Conservation (phyloP, 2,329 filamentous ascomycete species). For the Xylaria digitata region DNA sequence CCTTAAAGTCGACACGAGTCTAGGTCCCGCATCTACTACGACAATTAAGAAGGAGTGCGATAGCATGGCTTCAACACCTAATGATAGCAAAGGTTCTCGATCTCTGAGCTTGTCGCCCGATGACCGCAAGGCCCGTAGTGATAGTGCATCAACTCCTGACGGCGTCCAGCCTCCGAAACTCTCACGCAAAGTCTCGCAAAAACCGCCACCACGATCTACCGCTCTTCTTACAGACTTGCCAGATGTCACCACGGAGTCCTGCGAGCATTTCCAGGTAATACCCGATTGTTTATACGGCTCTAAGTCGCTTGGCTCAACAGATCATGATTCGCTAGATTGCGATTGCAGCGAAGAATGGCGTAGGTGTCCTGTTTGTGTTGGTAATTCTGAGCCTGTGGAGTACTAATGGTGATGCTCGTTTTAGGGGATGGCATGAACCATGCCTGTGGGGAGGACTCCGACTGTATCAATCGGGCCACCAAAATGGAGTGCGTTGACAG, state of each 20-base stretch:
- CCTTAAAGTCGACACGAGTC: conserved; percentile 58
- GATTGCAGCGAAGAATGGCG: conserved; percentile 96
- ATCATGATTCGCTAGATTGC: conserved; percentile 91
- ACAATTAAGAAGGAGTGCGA: conserved; percentile 55
- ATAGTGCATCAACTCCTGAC: conserved; percentile 61
- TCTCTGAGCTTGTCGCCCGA: conserved; percentile 59
- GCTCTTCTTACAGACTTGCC: conserved; percentile 79
- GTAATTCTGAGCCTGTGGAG: conserved; percentile 34
- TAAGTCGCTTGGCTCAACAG: conserved; percentile 89
- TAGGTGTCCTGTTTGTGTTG: conserved; percentile 63
- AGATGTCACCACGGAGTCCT: conserved; percentile 82
- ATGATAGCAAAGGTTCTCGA: conserved; percentile 54
- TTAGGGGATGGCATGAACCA: conserved; percentile 74
- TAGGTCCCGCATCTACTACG: conserved; percentile 38
- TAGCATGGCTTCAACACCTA: conserved; percentile 55
- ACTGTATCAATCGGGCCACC: conserved; percentile 97
- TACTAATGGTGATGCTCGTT: conserved; percentile 40
- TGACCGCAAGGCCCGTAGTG: conserved; percentile 59
- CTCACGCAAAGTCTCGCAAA: conserved; percentile 79
- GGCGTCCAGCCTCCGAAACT: conserved; percentile 73
- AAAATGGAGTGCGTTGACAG: conserved; percentile 93
- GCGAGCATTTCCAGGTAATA: conserved; percentile 81
- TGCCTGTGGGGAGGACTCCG: conserved; percentile 94
- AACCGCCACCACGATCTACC: conserved; percentile 70
- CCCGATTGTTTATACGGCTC: conserved; percentile 89